A percentile compares a stretch with the other conserved stretches of the same genome.
phyloP scores from a whole-genome alignment of 192 early-diverging fungal genomes.

The Helicostylum pulchrum region DNA sequence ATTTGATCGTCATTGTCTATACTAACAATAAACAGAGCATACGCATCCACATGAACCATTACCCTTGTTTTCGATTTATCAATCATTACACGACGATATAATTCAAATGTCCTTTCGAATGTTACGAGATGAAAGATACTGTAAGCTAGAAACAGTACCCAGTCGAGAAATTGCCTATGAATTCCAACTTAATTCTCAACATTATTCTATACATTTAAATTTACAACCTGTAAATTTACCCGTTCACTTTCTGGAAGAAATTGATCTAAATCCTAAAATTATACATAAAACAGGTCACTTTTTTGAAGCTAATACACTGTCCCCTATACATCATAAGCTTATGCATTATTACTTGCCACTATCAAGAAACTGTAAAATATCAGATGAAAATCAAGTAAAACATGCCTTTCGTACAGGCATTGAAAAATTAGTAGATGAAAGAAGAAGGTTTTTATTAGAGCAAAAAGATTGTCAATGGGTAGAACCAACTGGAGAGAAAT shows the following conservation, averaged over 20 bases:
- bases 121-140: slow-evolving; percentile 1
- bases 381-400: not conserved
- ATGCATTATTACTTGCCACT: not conserved
- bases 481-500: not conserved
- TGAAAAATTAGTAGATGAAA: not conserved
- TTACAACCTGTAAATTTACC: not conserved
- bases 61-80: not conserved
- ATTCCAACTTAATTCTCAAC: not conserved
- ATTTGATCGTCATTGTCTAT: not conserved
- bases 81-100: not conserved
- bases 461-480: not conserved
- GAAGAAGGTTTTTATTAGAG: not conserved
- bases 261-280: not conserved
- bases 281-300: slow-evolving; percentile 1
- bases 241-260: not conserved
- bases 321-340: not conserved
- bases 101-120: not conserved
- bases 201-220: not conserved
- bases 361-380: not conserved
- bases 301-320: not conserved
- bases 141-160: not conserved
- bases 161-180: slow-evolving; percentile 1
- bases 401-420: not conserved
- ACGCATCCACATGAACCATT: slow-evolving; percentile 1
- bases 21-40: not conserved